Evolutionary conservation across 176 grass and related monocot genomes (phyloP), one percentile per base, ranked within the genome.

Genomic region (Oryza meridionalis): DNA sequence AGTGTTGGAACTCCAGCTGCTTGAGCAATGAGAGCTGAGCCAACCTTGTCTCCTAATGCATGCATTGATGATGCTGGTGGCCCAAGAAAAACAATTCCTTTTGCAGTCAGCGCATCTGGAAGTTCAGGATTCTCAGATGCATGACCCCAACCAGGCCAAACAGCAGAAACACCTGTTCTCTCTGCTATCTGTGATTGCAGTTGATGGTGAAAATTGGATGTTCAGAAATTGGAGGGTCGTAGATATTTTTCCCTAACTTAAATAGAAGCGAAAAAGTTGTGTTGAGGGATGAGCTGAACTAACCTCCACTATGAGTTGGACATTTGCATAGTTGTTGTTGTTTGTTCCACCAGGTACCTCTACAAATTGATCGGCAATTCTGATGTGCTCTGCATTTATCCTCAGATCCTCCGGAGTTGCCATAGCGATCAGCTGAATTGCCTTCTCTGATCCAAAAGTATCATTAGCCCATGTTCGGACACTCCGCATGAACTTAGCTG

Each of bases 71-170:
- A 82, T 35, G 93, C 85, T 77, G 96, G 96, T 81, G 96, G 93
- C 59, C 96, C 96, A 71, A 99, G 89, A 79, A 99, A 99, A 77
- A 96, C 31, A 49, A 99, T 96, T 73, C 91, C 96, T 79, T 92
- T 94, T 78, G 85, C 89, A 59, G 45, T 76, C 22, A 99, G 76
- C 27, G 93, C 91, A 87, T 92, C 89, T 81, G 96, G 96, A 45
- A 99, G 87, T 88, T 99, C 96, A 76, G 93, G 96, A 71, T 99
- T 96, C 89, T 99, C 96, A 65, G 93, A 99, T 21, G 96, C 96
- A 89, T 99, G 96, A 45, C 96, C 96, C 96, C 96, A 99, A 50
- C 96, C 96, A 88, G 96, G 96, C 93, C 96, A 99, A 82, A 99
- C 93, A 72, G 96, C 96, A 87, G 90, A 91, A 88, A 99, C 96